These are phyloP conservation scores for Pleoardoris graminearum DNA, from an alignment of 2,329 filamentous ascomycete species.

Conservation along the genomic window DNA sequence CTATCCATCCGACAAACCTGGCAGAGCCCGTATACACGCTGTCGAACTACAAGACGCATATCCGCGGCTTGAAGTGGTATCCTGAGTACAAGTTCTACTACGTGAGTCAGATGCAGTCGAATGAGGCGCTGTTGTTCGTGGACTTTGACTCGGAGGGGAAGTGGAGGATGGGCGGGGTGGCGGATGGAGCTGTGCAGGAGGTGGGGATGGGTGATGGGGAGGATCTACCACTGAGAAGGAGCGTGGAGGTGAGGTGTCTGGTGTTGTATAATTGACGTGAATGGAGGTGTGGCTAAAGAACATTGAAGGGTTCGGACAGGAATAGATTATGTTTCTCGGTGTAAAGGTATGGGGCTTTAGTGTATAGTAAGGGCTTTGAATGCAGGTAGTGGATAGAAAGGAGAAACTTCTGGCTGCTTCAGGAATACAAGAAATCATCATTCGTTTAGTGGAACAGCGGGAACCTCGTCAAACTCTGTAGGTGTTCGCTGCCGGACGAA, in stretches of 20 bases:
- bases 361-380: too few relatives aligned
- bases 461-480: too few relatives aligned
- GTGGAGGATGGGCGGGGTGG: conserved; percentile 2
- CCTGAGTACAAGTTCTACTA: conserved; percentile 5
- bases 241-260: conserved; percentile 3
- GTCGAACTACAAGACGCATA: conserved; percentile 3
- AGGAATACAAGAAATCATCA: too few relatives aligned
- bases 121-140: conserved; percentile 4
- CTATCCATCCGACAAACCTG: not conserved
- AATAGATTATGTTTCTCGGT: too few relatives aligned
- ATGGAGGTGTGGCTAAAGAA: too few relatives aligned
- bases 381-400: too few relatives aligned
- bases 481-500: too few relatives aligned
- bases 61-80: not conserved
- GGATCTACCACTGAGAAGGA: not conserved
- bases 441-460: too few relatives aligned
- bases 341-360: too few relatives aligned
- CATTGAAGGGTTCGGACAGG: too few relatives aligned
- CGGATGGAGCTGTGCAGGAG: conserved; percentile 5
- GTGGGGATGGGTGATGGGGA: not conserved
- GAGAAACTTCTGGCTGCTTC: too few relatives aligned
- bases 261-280: conserved; percentile 2
- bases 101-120: not conserved
- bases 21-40: conserved; percentile 4
- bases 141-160: conserved; percentile 3